Conservation (phyloP, 2,329 filamentous ascomycete genomes). For the Hansfordia pulvinata region DNA sequence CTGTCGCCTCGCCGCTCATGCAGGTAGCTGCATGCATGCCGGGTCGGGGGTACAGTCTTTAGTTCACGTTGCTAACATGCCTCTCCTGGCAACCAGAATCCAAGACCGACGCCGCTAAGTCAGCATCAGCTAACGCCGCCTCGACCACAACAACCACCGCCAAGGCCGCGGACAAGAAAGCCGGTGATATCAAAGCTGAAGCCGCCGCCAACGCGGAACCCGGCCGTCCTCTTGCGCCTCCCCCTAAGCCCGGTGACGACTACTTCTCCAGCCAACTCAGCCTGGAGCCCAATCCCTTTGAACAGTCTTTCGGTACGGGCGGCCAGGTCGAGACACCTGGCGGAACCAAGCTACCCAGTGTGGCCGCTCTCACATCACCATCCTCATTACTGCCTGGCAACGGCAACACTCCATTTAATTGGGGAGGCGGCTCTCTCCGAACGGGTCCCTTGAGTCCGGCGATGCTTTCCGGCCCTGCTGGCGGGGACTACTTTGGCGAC, state of each 20-base stretch:
- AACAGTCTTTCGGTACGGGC: conserved; percentile 72
- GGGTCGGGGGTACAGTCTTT: too few species aligned
- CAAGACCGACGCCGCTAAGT: too few species aligned
- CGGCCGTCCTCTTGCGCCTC: conserved; percentile 55
- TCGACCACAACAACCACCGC: conserved; percentile 17
- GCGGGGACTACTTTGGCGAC: conserved; percentile 84
- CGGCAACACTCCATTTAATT: conserved; percentile 62
- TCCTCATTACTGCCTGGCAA: conserved; percentile 65
- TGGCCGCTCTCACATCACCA: conserved; percentile 83
- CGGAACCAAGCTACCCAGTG: conserved; percentile 70
- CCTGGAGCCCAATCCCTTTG: conserved; percentile 90
- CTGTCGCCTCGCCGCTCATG: conserved; percentile 7
- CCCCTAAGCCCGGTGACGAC: conserved; percentile 54
- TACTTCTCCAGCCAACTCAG: conserved; percentile 58
- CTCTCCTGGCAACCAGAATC: too few species aligned
- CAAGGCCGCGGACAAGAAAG: conserved; percentile 29
- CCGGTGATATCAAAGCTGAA: conserved; percentile 34
- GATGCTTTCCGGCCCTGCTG: conserved; percentile 80
- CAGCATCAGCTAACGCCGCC: too few species aligned
- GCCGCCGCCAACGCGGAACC: conserved; percentile 39
- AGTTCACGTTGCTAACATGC: too few species aligned
- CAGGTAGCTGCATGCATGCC: too few species aligned
- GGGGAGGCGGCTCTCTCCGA: conserved; percentile 72
- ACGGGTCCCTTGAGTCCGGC: conserved; percentile 91
- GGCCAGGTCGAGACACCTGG: conserved; percentile 66